Percentiles rank a stretch among this genome's conserved stretches.
phyloP scores from a whole-genome alignment of 352 stramenopile genomes.

The Pythium aristosporum region DNA sequence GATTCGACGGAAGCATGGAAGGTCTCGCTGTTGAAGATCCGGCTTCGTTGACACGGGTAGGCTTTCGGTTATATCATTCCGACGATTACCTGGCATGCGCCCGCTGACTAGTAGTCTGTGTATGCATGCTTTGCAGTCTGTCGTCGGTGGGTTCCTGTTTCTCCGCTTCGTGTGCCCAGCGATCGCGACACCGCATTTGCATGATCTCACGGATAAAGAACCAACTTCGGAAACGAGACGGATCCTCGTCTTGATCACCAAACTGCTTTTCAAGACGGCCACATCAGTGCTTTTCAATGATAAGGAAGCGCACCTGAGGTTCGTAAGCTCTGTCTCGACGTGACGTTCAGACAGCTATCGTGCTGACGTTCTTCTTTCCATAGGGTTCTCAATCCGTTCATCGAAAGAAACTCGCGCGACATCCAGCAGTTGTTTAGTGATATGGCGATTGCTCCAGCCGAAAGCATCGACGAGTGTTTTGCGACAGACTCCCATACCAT shows the following conservation, averaged over 20 bases:
- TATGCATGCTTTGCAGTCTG: constrained; percentile 38
- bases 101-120: neutral
- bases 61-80: neutral
- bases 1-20: constrained; percentile 41
- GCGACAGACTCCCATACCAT: constrained; percentile 66
- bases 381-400: constrained; percentile 87
- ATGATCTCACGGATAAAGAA: constrained; percentile 76
- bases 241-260: constrained; percentile 85
- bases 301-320: constrained; percentile 81
- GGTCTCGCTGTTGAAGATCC: constrained; percentile 33
- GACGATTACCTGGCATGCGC: neutral
- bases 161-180: constrained; percentile 87
- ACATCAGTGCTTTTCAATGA: constrained; percentile 86
- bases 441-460: constrained; percentile 56
- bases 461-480: constrained; percentile 80
- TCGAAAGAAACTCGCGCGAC: constrained; percentile 72
- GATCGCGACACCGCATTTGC: constrained; percentile 84
- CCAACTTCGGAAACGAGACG: constrained; percentile 67
- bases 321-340: neutral
- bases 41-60: constrained; percentile 30
- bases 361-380: neutral
- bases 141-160: constrained; percentile 88
- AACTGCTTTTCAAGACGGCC: constrained; percentile 88
- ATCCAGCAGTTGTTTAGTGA: constrained; percentile 82
- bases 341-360: neutral